Evolutionary conservation across 2,329 filamentous ascomycete species (phyloP).

Genomic region (Truncatella angustata): DNA sequence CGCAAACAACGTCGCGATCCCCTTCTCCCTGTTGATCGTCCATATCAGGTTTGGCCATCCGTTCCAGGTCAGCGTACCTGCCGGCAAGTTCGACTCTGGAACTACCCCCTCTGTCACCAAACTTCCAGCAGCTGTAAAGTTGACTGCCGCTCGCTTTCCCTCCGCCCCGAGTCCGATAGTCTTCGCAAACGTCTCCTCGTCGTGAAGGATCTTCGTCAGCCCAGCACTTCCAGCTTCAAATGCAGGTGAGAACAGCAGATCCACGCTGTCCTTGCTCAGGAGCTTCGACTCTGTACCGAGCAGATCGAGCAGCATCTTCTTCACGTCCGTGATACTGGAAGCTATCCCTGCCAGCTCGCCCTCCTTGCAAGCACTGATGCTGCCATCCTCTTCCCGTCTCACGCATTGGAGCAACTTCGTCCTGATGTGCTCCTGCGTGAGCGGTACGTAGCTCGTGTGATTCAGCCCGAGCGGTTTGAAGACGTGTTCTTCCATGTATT

Average conservation of each 20-base stretch:
- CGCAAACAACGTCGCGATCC: constrained; percentile 4
- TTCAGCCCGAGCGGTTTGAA: constrained; percentile 17
- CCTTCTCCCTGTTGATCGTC: constrained; percentile 21
- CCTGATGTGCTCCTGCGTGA: constrained; percentile 15
- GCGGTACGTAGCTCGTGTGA: constrained; percentile 19
- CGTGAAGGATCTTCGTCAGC: constrained; percentile 8
- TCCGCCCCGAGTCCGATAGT: constrained; percentile 24
- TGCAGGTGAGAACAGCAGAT: constrained; percentile 46
- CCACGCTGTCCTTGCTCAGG: constrained; percentile 37
- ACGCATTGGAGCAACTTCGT: constrained; percentile 18
- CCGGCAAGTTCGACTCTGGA: constrained; percentile 32
- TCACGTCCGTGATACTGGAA: constrained; percentile 21
- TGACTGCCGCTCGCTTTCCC: constrained; percentile 25
- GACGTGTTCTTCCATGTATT: constrained; percentile 20
- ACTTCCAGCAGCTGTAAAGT: constrained; percentile 33
- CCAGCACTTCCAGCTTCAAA: constrained; percentile 28
- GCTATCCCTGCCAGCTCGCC: constrained; percentile 13
- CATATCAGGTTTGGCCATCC: constrained; percentile 47
- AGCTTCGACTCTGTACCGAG: constrained; percentile 45
- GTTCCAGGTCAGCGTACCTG: constrained; percentile 40
- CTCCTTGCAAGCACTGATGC: constrained; percentile 9
- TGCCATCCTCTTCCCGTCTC: constrained; percentile 9
- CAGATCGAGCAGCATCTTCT: constrained; percentile 12
- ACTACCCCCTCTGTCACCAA: constrained; percentile 39
- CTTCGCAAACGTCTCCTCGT: constrained; percentile 2